Evolutionary conservation across 352 stramenopile species (phyloP).

Genomic region (Globisporangium paddicum): DNA sequence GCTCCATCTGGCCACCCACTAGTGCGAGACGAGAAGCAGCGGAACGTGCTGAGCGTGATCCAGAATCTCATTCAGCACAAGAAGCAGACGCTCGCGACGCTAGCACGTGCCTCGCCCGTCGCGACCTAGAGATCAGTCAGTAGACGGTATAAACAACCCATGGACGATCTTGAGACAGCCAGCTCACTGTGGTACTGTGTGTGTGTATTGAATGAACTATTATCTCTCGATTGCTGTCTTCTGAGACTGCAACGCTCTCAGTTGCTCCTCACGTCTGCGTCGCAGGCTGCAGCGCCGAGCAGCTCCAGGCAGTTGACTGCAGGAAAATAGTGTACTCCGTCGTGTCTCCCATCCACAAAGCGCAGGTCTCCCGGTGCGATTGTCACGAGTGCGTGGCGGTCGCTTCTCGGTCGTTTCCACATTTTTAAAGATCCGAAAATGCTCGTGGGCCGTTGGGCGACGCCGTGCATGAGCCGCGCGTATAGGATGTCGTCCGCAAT

Average conservation of each 20-base stretch:
- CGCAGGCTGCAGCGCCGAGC: slow-evolving; percentile 49
- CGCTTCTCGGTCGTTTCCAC: slow-evolving; percentile 4
- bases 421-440: slow-evolving; percentile 22
- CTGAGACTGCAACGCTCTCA: background rate
- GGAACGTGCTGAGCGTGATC: slow-evolving; percentile 65
- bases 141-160: background rate
- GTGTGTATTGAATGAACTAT: background rate
- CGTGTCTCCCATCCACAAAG: slow-evolving; percentile 39
- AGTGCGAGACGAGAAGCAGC: slow-evolving; percentile 42
- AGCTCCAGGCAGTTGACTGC: slow-evolving; percentile 75
- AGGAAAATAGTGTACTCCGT: slow-evolving; percentile 71
- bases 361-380: slow-evolving; percentile 41
- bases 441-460: slow-evolving; percentile 10
- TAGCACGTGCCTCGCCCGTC: slow-evolving; percentile 24
- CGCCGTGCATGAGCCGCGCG: slow-evolving; percentile 28
- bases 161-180: background rate
- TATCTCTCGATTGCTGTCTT: background rate
- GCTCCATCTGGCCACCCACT: background rate
- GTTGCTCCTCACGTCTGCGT: slow-evolving; percentile 31
- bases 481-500: slow-evolving; percentile 60
- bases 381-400: slow-evolving; percentile 10
- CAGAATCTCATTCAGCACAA: slow-evolving; percentile 81
- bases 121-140: slow-evolving; percentile 5
- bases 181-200: background rate
- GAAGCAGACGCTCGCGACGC: slow-evolving; percentile 53